Conservation (phyloP, 345 rosid species). For the Cardamine chenopodiifolia region DNA sequence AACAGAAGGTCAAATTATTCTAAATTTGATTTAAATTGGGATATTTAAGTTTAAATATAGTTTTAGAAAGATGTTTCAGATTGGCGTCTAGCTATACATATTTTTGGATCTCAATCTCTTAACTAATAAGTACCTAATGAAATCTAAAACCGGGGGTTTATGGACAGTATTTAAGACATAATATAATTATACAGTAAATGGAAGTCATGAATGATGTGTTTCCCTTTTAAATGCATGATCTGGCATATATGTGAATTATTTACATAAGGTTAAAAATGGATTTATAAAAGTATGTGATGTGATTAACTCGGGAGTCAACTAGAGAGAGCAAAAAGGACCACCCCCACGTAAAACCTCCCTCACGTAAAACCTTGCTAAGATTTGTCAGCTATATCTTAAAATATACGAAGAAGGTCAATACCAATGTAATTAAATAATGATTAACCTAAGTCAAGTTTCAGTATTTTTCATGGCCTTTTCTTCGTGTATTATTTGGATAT, state of each 20-base stretch:
- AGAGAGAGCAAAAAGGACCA: constrained; percentile 31
- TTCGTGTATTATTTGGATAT: constrained; percentile 10
- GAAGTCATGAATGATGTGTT: constrained; percentile 23
- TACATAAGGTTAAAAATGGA: constrained; percentile 1
- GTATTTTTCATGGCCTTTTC: constrained; percentile 23
- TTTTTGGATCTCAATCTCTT: background rate
- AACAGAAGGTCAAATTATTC: background rate
- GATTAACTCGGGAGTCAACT: constrained; percentile 57
- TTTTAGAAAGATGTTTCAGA: background rate
- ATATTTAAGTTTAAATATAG: background rate
- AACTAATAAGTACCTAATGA: background rate
- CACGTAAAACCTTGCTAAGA: constrained; percentile 31
- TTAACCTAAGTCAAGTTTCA: constrained; percentile 32
- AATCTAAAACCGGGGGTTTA: background rate
- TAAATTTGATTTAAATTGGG: background rate
- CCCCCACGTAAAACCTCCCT: constrained; percentile 71
- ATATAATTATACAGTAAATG: background rate
- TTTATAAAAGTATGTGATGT: constrained; percentile 7
- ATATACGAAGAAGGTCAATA: constrained; percentile 26
- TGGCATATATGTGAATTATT: constrained; percentile 4
- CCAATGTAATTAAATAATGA: background rate
- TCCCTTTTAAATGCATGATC: background rate
- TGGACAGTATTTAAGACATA: background rate
- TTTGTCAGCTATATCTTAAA: constrained; percentile 30
- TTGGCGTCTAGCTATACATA: background rate